Evolutionary conservation across 495 filamentous ascomycete species (phyloP).

Genomic region (Elaphomyces granulatus): DNA sequence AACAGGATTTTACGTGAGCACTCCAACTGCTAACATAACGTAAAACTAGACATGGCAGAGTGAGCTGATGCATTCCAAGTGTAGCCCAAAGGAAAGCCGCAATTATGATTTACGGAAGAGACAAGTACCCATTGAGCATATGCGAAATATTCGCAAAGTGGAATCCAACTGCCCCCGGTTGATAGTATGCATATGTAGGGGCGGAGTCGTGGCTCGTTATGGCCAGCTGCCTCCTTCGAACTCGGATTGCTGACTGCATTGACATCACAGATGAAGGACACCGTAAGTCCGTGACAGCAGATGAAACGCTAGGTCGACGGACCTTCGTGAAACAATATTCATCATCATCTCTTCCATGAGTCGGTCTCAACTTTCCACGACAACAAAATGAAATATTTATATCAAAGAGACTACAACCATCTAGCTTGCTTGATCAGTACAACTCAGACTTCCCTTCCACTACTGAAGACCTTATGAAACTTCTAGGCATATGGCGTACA

Average conservation of each 20-base stretch:
- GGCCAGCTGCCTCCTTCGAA: slow-evolving; percentile 65
- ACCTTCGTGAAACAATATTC: slow-evolving; percentile 41
- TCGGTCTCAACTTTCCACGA: slow-evolving; percentile 85
- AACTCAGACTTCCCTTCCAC: slow-evolving; percentile 71
- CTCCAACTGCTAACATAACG: too few relatives aligned
- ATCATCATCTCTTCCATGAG: slow-evolving; percentile 72
- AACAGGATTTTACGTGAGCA: too few relatives aligned
- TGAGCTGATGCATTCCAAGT: too few relatives aligned
- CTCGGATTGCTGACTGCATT: slow-evolving; percentile 88
- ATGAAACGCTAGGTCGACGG: slow-evolving; percentile 46
- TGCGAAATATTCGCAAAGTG: slow-evolving; percentile 64
- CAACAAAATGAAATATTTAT: slow-evolving; percentile 81
- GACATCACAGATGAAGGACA: slow-evolving; percentile 93
- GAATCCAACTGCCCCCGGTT: slow-evolving; percentile 63
- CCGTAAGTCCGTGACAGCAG: slow-evolving; percentile 75
- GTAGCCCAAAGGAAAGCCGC: too few relatives aligned
- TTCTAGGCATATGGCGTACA: slow-evolving; percentile 89
- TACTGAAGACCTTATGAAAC: slow-evolving; percentile 56
- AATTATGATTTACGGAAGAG: slow-evolving; percentile 84
- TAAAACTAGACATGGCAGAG: too few relatives aligned
- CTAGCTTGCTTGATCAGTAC: slow-evolving; percentile 49
- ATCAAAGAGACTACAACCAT: slow-evolving; percentile 67
- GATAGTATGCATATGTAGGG: slow-evolving; percentile 95
- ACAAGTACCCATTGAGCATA: slow-evolving; percentile 60
- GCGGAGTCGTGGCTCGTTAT: slow-evolving; percentile 25